A percentile compares a stretch with the other conserved stretches of the same genome.
phyloP scores from a whole-genome alignment of 2,329 filamentous ascomycete genomes.

The Talaromyces sp. region DNA sequence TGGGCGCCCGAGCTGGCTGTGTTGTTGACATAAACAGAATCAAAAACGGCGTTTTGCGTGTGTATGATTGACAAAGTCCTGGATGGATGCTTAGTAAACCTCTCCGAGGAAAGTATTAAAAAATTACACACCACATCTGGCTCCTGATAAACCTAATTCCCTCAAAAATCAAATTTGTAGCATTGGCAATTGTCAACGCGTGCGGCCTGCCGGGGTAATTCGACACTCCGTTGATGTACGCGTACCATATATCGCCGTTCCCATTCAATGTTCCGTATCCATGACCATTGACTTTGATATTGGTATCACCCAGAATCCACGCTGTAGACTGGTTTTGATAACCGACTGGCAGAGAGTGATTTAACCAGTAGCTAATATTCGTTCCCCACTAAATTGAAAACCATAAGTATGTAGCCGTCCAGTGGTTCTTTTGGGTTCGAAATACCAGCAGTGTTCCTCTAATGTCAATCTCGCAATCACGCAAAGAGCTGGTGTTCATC shows the following conservation, averaged over 20 bases:
- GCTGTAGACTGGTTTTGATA: conserved; percentile 48
- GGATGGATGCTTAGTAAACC: not conserved
- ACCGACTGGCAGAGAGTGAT: conserved; percentile 40
- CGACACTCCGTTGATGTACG: conserved; percentile 18
- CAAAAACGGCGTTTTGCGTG: conserved; percentile 42
- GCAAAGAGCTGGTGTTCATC: conserved; percentile 44
- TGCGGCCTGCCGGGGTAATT: conserved; percentile 27
- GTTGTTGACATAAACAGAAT: conserved; percentile 51
- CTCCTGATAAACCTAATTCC: conserved; percentile 38
- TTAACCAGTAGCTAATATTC: conserved; percentile 45
- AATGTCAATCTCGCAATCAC: conserved; percentile 45
- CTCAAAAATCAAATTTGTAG: conserved; percentile 8
- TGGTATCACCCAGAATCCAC: conserved; percentile 46
- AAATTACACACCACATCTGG: conserved; percentile 49
- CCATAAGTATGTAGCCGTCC: not conserved
- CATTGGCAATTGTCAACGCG: conserved; percentile 19
- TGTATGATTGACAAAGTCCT: conserved; percentile 49
- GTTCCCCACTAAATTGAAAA: conserved; percentile 23
- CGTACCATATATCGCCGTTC: conserved; percentile 42
- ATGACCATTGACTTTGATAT: conserved; percentile 44
- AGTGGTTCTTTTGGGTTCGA: not conserved
- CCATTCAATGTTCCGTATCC: conserved; percentile 44
- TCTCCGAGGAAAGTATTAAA: not conserved
- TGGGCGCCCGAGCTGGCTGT: conserved; percentile 9
- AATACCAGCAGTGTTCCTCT: conserved; percentile 42